phyloP scores from a whole-genome alignment of 176 grass and related monocot genomes.

The Elaeis guineensis region DNA sequence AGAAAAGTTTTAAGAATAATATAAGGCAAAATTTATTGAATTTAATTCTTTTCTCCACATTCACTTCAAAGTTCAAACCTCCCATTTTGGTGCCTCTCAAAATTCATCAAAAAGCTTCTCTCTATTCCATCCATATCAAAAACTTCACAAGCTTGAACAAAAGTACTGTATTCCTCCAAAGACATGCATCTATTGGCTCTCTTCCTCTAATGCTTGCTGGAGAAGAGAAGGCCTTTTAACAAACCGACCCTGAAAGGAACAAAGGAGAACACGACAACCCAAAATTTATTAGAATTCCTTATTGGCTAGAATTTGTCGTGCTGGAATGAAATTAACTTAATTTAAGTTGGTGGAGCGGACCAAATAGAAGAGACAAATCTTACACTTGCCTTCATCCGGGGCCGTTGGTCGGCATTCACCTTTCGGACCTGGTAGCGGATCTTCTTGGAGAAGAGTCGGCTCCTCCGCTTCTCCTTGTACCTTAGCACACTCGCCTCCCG shows the following conservation, averaged over 20 bases:
- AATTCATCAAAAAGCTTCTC: too few relatives aligned
- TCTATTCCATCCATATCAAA: too few relatives aligned
- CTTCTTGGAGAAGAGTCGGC: slow-evolving; percentile 83
- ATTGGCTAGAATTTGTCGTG: neutral
- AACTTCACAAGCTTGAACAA: too few relatives aligned
- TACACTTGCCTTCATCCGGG: slow-evolving; percentile 99
- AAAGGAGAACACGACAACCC: slow-evolving; percentile 16
- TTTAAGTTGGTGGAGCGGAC: neutral
- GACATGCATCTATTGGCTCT: slow-evolving; percentile 29
- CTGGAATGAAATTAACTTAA: neutral
- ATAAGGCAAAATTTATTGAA: too few relatives aligned
- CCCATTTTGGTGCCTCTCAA: too few relatives aligned
- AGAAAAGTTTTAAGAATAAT: too few relatives aligned
- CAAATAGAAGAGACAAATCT: slow-evolving; percentile 20
- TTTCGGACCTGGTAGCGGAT: slow-evolving; percentile 97
- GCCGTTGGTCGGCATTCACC: slow-evolving; percentile 82
- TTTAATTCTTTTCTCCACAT: too few relatives aligned
- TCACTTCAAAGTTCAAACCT: too few relatives aligned
- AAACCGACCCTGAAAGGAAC: slow-evolving; percentile 74
- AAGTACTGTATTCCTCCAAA: too few relatives aligned
- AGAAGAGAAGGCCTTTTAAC: slow-evolving; percentile 92
- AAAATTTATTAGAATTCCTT: slow-evolving; percentile 16
- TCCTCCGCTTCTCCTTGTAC: slow-evolving; percentile 98
- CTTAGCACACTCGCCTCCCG: slow-evolving; percentile 94
- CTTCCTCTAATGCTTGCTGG: slow-evolving; percentile 74